Conservation (phyloP, 2,329 filamentous ascomycete genomes). For the Chalara sp. region DNA sequence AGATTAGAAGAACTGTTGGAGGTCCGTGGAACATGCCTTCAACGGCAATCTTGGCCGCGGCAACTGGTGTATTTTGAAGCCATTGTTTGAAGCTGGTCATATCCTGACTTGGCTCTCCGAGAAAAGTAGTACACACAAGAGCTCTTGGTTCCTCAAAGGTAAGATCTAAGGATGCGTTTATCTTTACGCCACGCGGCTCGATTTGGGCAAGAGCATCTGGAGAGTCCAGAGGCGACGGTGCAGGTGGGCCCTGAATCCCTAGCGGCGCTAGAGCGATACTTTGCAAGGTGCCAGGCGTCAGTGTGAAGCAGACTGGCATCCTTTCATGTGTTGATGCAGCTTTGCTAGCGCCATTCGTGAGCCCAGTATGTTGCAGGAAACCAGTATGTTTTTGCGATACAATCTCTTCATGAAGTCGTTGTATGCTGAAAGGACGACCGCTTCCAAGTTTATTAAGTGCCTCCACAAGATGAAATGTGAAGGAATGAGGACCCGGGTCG, state of each 20-base stretch:
- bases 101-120: conserved; percentile 57
- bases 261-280: conserved; percentile 43
- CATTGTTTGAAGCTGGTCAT: conserved; percentile 62
- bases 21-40: conserved; percentile 64
- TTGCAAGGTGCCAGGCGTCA: conserved; percentile 47
- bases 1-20: conserved; percentile 59
- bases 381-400: conserved; percentile 31
- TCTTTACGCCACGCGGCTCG: conserved; percentile 19
- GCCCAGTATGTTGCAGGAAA: conserved; percentile 32
- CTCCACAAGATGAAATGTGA: conserved; percentile 50
- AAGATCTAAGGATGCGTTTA: conserved; percentile 36
- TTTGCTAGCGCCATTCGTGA: conserved; percentile 39
- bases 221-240: conserved; percentile 20
- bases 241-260: conserved; percentile 26
- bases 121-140: conserved; percentile 61
- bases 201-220: conserved; percentile 20
- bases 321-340: conserved; percentile 25
- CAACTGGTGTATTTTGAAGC: conserved; percentile 52
- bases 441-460: conserved; percentile 46
- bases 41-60: conserved; percentile 52
- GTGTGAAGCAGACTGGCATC: conserved; percentile 46
- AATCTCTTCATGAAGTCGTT: conserved; percentile 51
- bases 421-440: conserved; percentile 48
- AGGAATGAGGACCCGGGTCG: conserved; percentile 44
- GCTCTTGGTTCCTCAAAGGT: conserved; percentile 56